Evolutionary conservation across 805 yeast genomes (phyloP), one percentile per base, ranked within the genome.

Genomic region (Candida taoyuanica): DNA sequence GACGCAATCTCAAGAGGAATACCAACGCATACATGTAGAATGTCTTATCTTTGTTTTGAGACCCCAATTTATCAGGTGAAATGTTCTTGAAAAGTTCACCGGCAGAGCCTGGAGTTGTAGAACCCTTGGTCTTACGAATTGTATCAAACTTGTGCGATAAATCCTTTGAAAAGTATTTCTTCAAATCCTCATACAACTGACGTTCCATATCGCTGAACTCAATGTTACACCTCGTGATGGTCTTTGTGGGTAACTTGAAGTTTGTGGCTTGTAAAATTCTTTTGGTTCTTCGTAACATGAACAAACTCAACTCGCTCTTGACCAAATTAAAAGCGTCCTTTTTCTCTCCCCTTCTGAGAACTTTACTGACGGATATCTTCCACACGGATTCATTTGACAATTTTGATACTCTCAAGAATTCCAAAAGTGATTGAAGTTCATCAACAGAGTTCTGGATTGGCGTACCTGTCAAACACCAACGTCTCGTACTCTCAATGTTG

Each of bases 381-480:
- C 56, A 53, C 12, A 35, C 18, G 2, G 16, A 34, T 2, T 36
- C 33, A 19, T 45, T 37, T 4, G 56, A 40, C 15, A 51, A 42
- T 12, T 40, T 36, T 6, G 68, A 59, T 2, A 68, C 66, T 44
- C 68, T 56, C 26, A 67, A 46, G 48, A 73, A 78, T 18, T 58
- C 44, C 26, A 79, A 57, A 17, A 76, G 54, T 1, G 83, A 67
- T 46, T 67, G 72, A 13, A 78, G 54, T 36, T 79, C 85, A 31
- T 62, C 69, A 34, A 74, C 60, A 26, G 62, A 64, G 46, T 78
- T 78, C 55, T 78, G 85, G 28, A 79, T 56, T 0, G 85, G 85
- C 0, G 85, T 78, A 37, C 85, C 85, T 2, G 83, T 75, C 5
- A 78, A 60, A 20, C 76, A 69, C 81, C 83, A 77, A 32, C 81